These are phyloP conservation scores for Wakefieldia striispora DNA, from an alignment of 768 basidiomycete genomes.

Conservation along the genomic window DNA sequence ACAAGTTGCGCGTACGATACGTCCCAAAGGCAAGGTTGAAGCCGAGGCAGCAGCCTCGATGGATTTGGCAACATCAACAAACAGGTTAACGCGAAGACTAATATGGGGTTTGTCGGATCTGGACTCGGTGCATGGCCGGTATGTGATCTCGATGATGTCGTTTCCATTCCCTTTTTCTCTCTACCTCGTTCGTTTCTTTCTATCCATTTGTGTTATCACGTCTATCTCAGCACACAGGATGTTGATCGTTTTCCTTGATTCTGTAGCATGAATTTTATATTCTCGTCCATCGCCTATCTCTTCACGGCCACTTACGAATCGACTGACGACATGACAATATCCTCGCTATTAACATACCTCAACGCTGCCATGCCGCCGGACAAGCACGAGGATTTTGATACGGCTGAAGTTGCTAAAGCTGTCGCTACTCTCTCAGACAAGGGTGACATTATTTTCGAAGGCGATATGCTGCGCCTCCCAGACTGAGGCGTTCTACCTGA, in stretches of 20 bases:
- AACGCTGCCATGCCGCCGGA: constrained; percentile 75
- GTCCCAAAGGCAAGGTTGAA: constrained; percentile 28
- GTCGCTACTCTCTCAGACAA: constrained; percentile 46
- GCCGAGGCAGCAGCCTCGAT: constrained; percentile 15
- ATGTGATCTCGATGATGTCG: constrained; percentile 24
- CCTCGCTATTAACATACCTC: constrained; percentile 64
- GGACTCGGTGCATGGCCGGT: constrained; percentile 61
- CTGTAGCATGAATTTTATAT: constrained; percentile 56
- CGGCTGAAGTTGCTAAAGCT: constrained; percentile 60
- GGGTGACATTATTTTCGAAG: constrained; percentile 50
- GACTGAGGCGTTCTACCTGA: constrained; percentile 6
- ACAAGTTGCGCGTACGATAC: constrained; percentile 24
- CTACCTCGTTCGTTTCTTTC: background rate
- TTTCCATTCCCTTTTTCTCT: background rate
- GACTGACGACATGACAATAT: constrained; percentile 68
- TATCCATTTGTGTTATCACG: too few relatives aligned
- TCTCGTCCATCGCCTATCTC: constrained; percentile 58
- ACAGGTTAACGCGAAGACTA: constrained; percentile 26
- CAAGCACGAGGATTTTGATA: constrained; percentile 82
- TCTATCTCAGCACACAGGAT: background rate
- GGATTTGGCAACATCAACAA: constrained; percentile 16
- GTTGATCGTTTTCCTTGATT: constrained; percentile 5
- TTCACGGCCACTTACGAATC: constrained; percentile 66
- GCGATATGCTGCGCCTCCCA: constrained; percentile 40
- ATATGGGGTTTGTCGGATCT: constrained; percentile 51